Evolutionary conservation across 495 filamentous ascomycete genomes (phyloP).

Genomic region (Bacidia gigantensis): DNA sequence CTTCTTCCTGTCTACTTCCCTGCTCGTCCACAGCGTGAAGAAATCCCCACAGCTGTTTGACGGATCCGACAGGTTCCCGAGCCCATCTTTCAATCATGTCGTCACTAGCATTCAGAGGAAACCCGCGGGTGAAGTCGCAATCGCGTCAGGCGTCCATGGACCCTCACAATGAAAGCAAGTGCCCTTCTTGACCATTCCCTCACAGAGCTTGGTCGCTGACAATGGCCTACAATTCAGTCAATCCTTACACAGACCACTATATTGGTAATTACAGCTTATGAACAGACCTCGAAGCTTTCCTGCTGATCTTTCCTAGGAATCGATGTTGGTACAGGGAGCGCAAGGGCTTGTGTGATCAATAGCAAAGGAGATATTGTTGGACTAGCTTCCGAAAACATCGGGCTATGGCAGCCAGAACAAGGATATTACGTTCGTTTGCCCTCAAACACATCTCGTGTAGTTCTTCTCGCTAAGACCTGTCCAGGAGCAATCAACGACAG

Average conservation of each 20-base stretch:
- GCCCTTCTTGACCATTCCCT: constrained; percentile 12
- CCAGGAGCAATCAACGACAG: constrained; percentile 92
- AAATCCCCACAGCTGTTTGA: too few relatives aligned
- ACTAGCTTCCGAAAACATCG: constrained; percentile 78
- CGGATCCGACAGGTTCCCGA: too few relatives aligned
- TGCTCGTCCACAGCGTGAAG: too few relatives aligned
- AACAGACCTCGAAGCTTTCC: neutral
- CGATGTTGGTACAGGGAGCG: constrained; percentile 92
- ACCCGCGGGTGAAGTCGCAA: constrained; percentile 18
- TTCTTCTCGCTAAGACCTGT: constrained; percentile 12
- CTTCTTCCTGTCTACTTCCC: neutral
- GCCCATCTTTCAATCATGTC: too few relatives aligned
- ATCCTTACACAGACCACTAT: constrained; percentile 48
- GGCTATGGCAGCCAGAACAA: constrained; percentile 82
- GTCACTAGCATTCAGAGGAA: neutral
- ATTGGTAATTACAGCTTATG: constrained; percentile 50
- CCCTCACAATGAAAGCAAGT: constrained; percentile 33
- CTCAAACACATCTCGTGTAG: constrained; percentile 4
- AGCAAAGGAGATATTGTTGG: constrained; percentile 82
- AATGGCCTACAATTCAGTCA: neutral
- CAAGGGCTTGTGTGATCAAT: constrained; percentile 88
- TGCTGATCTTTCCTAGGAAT: constrained; percentile 39
- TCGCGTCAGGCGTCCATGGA: constrained; percentile 43
- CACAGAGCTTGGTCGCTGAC: neutral
- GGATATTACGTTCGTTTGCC: constrained; percentile 60